Percentiles rank a stretch among this genome's conserved stretches.
Evolutionary conservation across 495 filamentous ascomycete genomes (phyloP).

Genomic region (Tuber borchii): DNA sequence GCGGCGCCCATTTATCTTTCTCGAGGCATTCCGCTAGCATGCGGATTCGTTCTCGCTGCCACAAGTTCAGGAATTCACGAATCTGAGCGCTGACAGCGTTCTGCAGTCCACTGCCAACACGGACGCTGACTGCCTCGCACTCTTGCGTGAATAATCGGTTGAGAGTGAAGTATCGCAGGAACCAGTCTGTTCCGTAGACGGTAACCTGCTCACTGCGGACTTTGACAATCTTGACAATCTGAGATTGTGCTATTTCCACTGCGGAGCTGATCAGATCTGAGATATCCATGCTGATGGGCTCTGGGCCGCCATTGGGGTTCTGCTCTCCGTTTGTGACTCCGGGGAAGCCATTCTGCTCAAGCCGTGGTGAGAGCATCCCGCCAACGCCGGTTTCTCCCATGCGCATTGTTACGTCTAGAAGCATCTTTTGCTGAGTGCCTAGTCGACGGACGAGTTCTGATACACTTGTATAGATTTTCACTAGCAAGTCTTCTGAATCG

Average conservation of each 20-base stretch:
- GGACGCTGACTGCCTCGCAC: conserved; percentile 89
- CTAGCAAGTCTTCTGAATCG: conserved; percentile 79
- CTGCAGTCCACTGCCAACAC: conserved; percentile 75
- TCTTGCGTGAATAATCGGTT: conserved; percentile 94
- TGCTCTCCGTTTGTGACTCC: conserved; percentile 22
- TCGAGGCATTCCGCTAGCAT: conserved; percentile 78
- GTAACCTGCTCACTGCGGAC: conserved; percentile 65
- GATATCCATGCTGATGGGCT: conserved; percentile 59
- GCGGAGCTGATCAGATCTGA: conserved; percentile 89
- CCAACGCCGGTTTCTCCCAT: conserved; percentile 42
- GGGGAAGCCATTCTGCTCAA: conserved; percentile 38
- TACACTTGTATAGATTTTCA: conserved; percentile 74
- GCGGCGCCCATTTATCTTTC: conserved; percentile 79
- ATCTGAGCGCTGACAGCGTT: conserved; percentile 88
- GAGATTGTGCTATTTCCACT: conserved; percentile 85
- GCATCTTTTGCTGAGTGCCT: conserved; percentile 83
- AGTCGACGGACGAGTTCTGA: conserved; percentile 80
- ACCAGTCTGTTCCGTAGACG: conserved; percentile 44
- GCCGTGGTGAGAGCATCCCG: conserved; percentile 40
- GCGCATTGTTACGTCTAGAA: conserved; percentile 84
- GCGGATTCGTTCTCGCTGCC: conserved; percentile 71
- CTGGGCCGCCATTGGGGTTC: conserved; percentile 14
- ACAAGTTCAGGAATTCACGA: conserved; percentile 71
- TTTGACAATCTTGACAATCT: conserved; percentile 83
- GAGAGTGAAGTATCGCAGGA: conserved; percentile 85